Conservation (phyloP, 1,284 basidiomycete species). For the Ustanciosporium gigantosporum region DNA sequence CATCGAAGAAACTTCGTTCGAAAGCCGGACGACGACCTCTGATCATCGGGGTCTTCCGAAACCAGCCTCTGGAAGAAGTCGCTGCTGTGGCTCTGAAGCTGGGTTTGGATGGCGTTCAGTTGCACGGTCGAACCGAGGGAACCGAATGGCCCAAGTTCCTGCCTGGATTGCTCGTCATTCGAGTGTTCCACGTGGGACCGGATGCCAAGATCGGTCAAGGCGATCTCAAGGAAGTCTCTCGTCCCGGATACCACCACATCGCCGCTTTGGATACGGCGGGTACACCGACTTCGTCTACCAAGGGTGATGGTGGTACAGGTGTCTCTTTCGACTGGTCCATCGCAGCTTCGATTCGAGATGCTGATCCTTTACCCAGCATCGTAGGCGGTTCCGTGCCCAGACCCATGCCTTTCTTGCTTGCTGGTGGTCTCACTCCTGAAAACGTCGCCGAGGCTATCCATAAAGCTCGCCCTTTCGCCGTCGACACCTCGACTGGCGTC, state of each 20-base stretch:
- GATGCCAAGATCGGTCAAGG: slow-evolving; percentile 8
- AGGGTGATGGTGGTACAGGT: slow-evolving; percentile 50
- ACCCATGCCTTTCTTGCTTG: slow-evolving; percentile 45
- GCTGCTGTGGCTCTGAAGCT: slow-evolving; percentile 32
- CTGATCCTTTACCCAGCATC: slow-evolving; percentile 23
- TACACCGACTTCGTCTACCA: slow-evolving; percentile 2
- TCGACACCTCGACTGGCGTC: slow-evolving; percentile 58
- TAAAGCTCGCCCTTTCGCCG: slow-evolving; percentile 30
- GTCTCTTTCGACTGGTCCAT: slow-evolving; percentile 50
- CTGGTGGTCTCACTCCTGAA: slow-evolving; percentile 51
- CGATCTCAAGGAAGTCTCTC: slow-evolving; percentile 39
- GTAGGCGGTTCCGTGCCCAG: slow-evolving; percentile 13
- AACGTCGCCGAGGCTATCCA: slow-evolving; percentile 49
- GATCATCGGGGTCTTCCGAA: slow-evolving; percentile 58
- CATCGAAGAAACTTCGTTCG: slow-evolving; percentile 36
- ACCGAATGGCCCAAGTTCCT: slow-evolving; percentile 56
- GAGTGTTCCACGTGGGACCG: slow-evolving; percentile 49
- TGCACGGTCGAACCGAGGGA: slow-evolving; percentile 54
- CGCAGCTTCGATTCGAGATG: slow-evolving; percentile 20
- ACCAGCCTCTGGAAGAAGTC: slow-evolving; percentile 55
- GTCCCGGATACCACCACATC: slow-evolving; percentile 55
- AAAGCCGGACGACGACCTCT: slow-evolving; percentile 41
- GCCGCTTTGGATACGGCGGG: slow-evolving; percentile 52
- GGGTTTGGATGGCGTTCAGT: slow-evolving; percentile 55
- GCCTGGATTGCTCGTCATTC: slow-evolving; percentile 53